phyloP scores from a whole-genome alignment of 257 asterid genomes.

The Rubia yunnanensis region DNA sequence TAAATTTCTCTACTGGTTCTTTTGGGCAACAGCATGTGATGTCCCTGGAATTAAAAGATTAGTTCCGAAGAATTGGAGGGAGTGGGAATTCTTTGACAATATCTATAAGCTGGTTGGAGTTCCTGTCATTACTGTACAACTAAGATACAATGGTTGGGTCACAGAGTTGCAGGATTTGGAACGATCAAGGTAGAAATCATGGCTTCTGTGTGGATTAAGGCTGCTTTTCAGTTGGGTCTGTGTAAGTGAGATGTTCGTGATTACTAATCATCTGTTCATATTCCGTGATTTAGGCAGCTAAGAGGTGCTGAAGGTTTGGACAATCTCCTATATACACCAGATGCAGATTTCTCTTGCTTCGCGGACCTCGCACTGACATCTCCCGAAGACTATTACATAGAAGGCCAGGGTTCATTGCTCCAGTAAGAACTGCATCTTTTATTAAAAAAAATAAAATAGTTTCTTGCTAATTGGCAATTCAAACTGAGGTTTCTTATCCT shows the following conservation, averaged over 20 bases:
- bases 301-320: conserved; percentile 76
- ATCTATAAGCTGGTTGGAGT: conserved; percentile 90
- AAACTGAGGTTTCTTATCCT: background rate
- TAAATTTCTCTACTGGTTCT: conserved; percentile 11
- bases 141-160: conserved; percentile 97
- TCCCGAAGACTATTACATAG: conserved; percentile 82
- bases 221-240: background rate
- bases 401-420: conserved; percentile 95
- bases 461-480: background rate
- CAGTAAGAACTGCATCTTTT: conserved; percentile 48
- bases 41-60: conserved; percentile 94
- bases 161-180: conserved; percentile 90
- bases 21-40: conserved; percentile 74
- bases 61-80: conserved; percentile 83
- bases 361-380: conserved; percentile 96
- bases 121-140: conserved; percentile 96
- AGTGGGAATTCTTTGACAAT: conserved; percentile 73
- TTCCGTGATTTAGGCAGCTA: conserved; percentile 55
- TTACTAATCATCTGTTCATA: background rate
- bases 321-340: conserved; percentile 92
- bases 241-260: background rate
- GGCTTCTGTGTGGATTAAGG: background rate
- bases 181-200: conserved; percentile 56
- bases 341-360: conserved; percentile 98
- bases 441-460: background rate